Percentiles rank a stretch among this genome's conserved stretches.
Evolutionary conservation across 2,329 filamentous ascomycete genomes (phyloP).

Genomic region (Colletotrichum liriopes): DNA sequence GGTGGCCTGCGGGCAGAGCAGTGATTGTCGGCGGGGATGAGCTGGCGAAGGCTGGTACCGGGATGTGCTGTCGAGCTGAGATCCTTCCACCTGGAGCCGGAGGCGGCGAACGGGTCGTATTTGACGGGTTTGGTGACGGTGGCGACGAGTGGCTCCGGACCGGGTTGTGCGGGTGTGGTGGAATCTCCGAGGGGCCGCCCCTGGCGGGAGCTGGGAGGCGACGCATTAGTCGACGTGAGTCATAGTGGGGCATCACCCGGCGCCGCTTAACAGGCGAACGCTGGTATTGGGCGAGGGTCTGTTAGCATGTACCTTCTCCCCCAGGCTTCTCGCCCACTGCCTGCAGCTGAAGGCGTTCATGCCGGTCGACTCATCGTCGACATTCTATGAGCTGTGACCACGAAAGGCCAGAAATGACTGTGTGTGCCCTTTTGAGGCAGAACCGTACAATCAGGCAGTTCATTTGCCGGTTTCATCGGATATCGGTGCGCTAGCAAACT

Average conservation of each 20-base stretch:
- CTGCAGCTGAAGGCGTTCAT: neutral
- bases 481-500: neutral
- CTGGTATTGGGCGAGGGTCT: accelerated
- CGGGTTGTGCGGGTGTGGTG: conserved; percentile 25
- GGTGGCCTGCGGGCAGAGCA: conserved; percentile 26
- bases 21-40: conserved; percentile 29
- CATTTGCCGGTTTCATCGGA: neutral
- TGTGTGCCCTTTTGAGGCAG: neutral
- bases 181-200: conserved; percentile 17
- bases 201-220: conserved; percentile 4
- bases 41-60: conserved; percentile 7
- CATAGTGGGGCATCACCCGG: conserved; percentile 17
- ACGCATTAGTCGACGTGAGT: conserved; percentile 37
- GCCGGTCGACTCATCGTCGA: conserved; percentile 35
- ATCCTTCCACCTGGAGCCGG: neutral
- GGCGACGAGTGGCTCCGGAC: conserved; percentile 14
- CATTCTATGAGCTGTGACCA: neutral
- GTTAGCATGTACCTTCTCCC: neutral
- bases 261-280: neutral
- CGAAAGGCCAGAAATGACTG: neutral
- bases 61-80: conserved; percentile 10
- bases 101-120: conserved; percentile 9
- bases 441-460: neutral
- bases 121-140: conserved; percentile 19
- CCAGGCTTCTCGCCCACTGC: neutral